A percentile compares a stretch with the other conserved stretches of the same genome.
phyloP scores from a whole-genome alignment of 225 moss, liverwort and hornwort genomes.

The Physcomitrellopsis africana region DNA sequence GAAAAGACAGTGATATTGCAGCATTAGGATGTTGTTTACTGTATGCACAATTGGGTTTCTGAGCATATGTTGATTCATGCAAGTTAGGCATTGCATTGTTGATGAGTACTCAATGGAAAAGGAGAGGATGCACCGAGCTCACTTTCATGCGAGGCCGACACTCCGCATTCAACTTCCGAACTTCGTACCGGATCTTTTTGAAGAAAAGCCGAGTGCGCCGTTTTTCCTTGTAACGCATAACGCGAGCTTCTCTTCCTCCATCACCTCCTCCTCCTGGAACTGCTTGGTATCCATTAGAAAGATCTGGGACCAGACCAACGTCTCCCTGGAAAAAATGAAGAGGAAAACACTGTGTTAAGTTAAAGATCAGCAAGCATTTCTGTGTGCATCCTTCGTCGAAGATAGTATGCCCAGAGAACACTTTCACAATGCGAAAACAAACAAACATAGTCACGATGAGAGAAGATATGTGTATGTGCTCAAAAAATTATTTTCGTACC shows the following conservation, averaged over 20 bases:
- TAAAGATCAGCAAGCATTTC: background rate
- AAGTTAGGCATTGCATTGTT: too few species aligned
- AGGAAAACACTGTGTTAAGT: background rate
- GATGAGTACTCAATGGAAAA: background rate
- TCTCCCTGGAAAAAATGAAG: constrained; percentile 39
- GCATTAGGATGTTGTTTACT: too few species aligned
- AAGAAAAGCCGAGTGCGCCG: constrained; percentile 87
- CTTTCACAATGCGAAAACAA: too few species aligned
- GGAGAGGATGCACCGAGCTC: background rate
- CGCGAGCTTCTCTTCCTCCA: constrained; percentile 67
- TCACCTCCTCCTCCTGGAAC: constrained; percentile 20
- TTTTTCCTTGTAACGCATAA: constrained; percentile 87
- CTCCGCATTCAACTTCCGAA: constrained; percentile 97
- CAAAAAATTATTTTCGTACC: too few species aligned
- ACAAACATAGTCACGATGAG: too few species aligned
- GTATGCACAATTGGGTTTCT: too few species aligned
- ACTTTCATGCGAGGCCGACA: constrained; percentile 95
- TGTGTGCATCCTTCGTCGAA: too few species aligned
- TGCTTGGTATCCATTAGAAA: constrained; percentile 39
- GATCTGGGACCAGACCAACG: constrained; percentile 74
- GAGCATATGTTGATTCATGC: too few species aligned
- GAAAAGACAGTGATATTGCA: too few species aligned
- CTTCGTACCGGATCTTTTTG: constrained; percentile 95
- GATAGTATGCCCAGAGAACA: too few species aligned
- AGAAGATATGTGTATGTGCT: too few species aligned